A percentile compares a stretch with the other conserved stretches of the same genome.
Conservation (phyloP, 306 rosid genomes). For the Argentina anserina region DNA sequence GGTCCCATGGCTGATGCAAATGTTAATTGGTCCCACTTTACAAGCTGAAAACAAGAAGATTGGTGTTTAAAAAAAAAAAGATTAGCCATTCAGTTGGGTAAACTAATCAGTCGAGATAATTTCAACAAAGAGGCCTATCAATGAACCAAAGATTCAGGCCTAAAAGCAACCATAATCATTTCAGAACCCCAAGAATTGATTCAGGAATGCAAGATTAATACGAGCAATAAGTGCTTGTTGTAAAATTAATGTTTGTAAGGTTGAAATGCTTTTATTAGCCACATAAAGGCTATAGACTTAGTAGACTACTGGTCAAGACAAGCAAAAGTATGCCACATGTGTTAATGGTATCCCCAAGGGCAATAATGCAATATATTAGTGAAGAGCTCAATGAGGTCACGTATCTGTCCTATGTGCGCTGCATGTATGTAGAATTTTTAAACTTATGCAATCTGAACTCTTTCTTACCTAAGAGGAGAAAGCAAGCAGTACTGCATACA, state of each 20-base stretch:
- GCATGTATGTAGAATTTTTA: neutral
- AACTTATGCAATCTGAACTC: neutral
- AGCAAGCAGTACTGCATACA: neutral
- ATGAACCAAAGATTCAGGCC: neutral
- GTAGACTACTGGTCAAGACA: neutral
- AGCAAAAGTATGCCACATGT: neutral
- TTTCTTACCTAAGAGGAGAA: neutral
- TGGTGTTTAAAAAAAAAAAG: too few relatives aligned
- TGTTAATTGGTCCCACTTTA: constrained; percentile 76
- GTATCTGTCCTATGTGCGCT: neutral
- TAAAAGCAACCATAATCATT: neutral
- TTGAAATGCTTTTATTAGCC: neutral
- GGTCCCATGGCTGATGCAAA: constrained; percentile 82
- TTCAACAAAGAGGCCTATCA: neutral
- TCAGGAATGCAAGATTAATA: neutral
- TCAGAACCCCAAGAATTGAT: neutral
- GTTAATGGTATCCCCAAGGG: neutral
- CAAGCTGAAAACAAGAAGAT: constrained; percentile 47
- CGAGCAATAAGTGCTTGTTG: neutral
- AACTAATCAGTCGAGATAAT: neutral
- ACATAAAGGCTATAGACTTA: neutral
- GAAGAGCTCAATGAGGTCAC: neutral
- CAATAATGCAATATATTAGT: neutral
- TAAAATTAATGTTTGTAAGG: neutral
- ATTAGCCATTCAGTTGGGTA: neutral